Evolutionary conservation across 495 filamentous ascomycete species (phyloP).

Genomic region (Hypomontagnella submonticulosa): DNA sequence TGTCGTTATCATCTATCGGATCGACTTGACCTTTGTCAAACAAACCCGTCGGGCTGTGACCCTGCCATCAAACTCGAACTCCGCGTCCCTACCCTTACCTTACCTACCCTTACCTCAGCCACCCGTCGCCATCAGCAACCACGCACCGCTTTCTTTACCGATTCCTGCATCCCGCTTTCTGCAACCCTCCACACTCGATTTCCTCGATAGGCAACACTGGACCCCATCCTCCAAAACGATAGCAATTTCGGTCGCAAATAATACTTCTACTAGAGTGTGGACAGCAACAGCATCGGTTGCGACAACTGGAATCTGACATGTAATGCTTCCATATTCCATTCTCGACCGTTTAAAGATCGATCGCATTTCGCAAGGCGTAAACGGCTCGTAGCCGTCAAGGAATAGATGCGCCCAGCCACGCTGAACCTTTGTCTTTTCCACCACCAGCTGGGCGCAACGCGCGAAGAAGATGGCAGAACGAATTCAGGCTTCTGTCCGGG

Average conservation of each 20-base stretch:
- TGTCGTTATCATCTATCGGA: slow-evolving; percentile 5
- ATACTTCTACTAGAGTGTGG: background rate
- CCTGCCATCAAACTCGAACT: slow-evolving; percentile 25
- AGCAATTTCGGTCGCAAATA: slow-evolving; percentile 14
- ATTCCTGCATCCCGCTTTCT: slow-evolving; percentile 28
- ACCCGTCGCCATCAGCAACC: slow-evolving; percentile 36
- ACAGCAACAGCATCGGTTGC: background rate
- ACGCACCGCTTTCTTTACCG: slow-evolving; percentile 20
- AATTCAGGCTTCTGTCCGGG: slow-evolving; percentile 93
- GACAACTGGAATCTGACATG: slow-evolving; percentile 33
- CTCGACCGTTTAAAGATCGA: slow-evolving; percentile 23
- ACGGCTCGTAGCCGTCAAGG: slow-evolving; percentile 46
- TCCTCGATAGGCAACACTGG: slow-evolving; percentile 18
- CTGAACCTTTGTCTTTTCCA: slow-evolving; percentile 26
- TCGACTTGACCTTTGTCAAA: slow-evolving; percentile 16
- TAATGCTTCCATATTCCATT: slow-evolving; percentile 20
- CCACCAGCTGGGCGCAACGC: slow-evolving; percentile 40
- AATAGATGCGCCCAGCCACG: slow-evolving; percentile 45
- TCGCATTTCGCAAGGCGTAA: slow-evolving; percentile 41
- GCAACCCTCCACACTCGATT: slow-evolving; percentile 27
- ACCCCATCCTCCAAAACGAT: slow-evolving; percentile 4
- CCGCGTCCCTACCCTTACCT: slow-evolving; percentile 25
- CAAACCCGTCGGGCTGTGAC: slow-evolving; percentile 26
- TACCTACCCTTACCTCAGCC: slow-evolving; percentile 42
- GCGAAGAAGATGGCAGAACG: slow-evolving; percentile 52